These are phyloP conservation scores for Arabidopsis hybrid DNA, from an alignment of 441 rosid genomes.

Conservation along the genomic window DNA sequence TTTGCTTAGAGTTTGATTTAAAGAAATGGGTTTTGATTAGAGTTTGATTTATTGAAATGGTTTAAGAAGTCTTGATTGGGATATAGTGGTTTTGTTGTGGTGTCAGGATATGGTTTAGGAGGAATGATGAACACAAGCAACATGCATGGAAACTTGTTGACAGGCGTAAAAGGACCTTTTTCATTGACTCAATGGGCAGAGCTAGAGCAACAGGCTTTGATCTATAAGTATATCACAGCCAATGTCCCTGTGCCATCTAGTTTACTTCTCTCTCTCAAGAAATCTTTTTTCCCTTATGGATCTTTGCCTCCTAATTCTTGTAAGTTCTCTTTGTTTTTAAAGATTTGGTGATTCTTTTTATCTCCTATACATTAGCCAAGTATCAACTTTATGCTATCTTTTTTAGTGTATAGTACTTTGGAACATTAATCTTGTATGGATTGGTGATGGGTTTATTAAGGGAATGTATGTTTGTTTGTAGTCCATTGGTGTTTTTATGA, in stretches of 20 bases:
- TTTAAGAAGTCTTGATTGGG: background rate
- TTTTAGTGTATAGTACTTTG: background rate
- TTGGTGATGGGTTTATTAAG: background rate
- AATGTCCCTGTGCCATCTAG: conserved; percentile 84
- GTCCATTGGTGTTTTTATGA: background rate
- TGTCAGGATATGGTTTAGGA: conserved; percentile 57
- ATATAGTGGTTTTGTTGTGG: conserved; percentile 15
- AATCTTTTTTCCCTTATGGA: conserved; percentile 63
- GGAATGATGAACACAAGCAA: conserved; percentile 55
- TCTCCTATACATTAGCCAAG: background rate
- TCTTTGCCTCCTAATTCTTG: conserved; percentile 67
- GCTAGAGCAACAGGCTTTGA: conserved; percentile 90
- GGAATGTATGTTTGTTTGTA: background rate
- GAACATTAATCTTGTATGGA: background rate
- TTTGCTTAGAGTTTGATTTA: conserved; percentile 10
- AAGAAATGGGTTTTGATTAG: conserved; percentile 22
- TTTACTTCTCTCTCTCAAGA: conserved; percentile 70
- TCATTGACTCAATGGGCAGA: conserved; percentile 91
- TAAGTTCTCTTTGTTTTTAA: conserved; percentile 45
- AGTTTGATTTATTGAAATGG: background rate
- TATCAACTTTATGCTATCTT: conserved; percentile 15
- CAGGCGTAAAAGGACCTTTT: conserved; percentile 71
- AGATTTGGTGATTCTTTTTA: conserved; percentile 1
- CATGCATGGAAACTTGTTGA: conserved; percentile 55
- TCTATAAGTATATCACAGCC: conserved; percentile 80